Base-by-base conservation (phyloP, 768 basidiomycete species). In the Paxillus rubicundulus region DNA sequence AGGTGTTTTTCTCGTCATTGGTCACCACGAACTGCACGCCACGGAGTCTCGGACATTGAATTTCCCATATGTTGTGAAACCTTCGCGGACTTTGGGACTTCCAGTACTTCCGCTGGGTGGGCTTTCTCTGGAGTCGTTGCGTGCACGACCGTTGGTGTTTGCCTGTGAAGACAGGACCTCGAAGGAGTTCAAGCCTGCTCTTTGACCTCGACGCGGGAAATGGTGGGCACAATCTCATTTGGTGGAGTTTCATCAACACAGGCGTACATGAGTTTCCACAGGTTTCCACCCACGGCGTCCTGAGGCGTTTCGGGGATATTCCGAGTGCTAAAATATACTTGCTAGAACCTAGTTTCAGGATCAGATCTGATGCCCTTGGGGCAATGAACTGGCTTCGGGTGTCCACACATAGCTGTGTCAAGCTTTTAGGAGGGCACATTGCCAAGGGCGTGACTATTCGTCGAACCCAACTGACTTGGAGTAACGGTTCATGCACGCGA, bases 41-140 rank as follows among this genome's bases (percentile, higher is more conserved):
- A 67, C 65, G 65, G 63, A 63, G 66, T 58, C 61, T 61, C 66
- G 65, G 63, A 66, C 63, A 64, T 67, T 66, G 66, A 67, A 62
- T 49, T 39, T 33, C 40, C n/a, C 49, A 34, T 3, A 40, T 9
- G 12, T 3, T 3, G 48, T 40, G 57, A 55, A 67, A 67, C 64
- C 63, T 67, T 67, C 66, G 66, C 66, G 66, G 66, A 14, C 55
- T 54, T 44, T 9, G 30, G 30, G 30, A 30, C 9, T 30, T 30
- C 24, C 7, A 34, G 53, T n/a, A 14, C 24, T 21, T 37, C 46
- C 30, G 14, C 21, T 21, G 37, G 32, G 45, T 18, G 30, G n/a
- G 33, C 34, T 38, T 43, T 43, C 39, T 21, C 42, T 61, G 45
- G 57, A 54, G 58, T 58, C 50, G 14, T 27, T 27, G n/a, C 46